A percentile compares a stretch with the other conserved stretches of the same genome.
Conservation (phyloP, 306 rosid species). For the Datisca glomerata region DNA sequence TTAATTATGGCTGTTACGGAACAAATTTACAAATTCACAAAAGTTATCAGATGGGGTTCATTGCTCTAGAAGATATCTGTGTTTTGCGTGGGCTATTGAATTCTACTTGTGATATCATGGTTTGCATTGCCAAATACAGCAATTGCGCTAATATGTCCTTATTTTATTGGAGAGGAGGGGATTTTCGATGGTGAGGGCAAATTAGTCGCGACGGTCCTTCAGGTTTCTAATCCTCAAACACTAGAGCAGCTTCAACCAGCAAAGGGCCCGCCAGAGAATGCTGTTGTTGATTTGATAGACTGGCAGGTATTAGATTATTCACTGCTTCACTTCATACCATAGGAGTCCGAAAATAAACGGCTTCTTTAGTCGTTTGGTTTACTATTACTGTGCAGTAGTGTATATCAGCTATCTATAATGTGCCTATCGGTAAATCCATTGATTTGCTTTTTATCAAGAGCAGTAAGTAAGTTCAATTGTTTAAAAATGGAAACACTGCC, state of each 20-base stretch:
- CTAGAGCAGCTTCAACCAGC: constrained; percentile 46
- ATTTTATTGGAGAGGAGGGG: constrained; percentile 48
- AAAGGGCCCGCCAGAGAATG: constrained; percentile 37
- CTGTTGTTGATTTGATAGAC: constrained; percentile 63
- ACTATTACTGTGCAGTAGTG: background rate
- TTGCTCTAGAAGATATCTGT: no score
- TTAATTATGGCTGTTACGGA: no score
- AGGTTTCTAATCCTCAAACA: constrained; percentile 48
- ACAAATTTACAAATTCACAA: no score
- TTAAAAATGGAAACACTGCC: no score
- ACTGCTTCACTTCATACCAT: constrained; percentile 1
- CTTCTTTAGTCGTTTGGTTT: no score
- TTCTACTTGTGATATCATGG: no score
- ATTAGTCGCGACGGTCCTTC: constrained; percentile 51
- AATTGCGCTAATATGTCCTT: constrained; percentile 49
- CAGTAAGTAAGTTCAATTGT: no score
- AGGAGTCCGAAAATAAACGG: no score
- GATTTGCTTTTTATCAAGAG: no score
- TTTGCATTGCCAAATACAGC: constrained; percentile 35
- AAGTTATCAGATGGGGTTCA: no score
- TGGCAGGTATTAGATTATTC: constrained; percentile 89
- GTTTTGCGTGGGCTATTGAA: no score
- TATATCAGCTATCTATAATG: constrained; percentile 5
- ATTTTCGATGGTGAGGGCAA: constrained; percentile 38
- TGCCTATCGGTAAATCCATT: no score